Conservation (phyloP, 192 early-diverging fungal genomes). For the Mortierella claussenii region DNA sequence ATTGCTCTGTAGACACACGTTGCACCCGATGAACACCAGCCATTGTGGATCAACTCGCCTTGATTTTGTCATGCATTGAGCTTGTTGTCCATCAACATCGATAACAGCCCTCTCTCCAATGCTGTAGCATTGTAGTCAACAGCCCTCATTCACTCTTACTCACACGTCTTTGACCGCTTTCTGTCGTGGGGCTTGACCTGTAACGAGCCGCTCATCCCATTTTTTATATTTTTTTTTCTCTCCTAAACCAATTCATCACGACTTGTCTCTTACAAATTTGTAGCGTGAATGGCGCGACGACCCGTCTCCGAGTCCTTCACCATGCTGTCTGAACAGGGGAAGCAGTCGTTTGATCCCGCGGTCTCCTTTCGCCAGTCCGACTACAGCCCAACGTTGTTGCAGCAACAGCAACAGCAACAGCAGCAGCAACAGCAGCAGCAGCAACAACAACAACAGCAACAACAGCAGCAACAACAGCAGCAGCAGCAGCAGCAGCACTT, state of each 20-base stretch:
- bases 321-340: conserved; percentile 50
- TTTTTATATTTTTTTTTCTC: conserved; percentile 1
- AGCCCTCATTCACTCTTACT: neutral
- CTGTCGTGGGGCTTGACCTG: neutral
- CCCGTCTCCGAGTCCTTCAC: conserved; percentile 52
- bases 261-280: too few relatives aligned
- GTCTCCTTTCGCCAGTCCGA: conserved; percentile 34
- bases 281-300: conserved; percentile 49
- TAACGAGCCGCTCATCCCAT: too few relatives aligned
- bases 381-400: conserved; percentile 47
- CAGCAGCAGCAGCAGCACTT: conserved; percentile 28
- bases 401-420: conserved; percentile 43
- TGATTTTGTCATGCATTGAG: too few relatives aligned
- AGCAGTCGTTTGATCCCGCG: conserved; percentile 48
- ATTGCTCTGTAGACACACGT: too few relatives aligned
- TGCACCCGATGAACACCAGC: too few relatives aligned
- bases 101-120: too few relatives aligned
- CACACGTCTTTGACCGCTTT: neutral
- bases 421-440: conserved; percentile 32
- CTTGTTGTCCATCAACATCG: too few relatives aligned
- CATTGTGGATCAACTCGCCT: too few relatives aligned
- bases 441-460: conserved; percentile 12
- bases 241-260: too few relatives aligned
- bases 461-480: conserved; percentile 3
- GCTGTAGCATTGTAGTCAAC: too few relatives aligned